A percentile compares a stretch with the other conserved stretches of the same genome.
phyloP scores from a whole-genome alignment of 2,329 filamentous ascomycete genomes.

The Aspergillus sp. region DNA sequence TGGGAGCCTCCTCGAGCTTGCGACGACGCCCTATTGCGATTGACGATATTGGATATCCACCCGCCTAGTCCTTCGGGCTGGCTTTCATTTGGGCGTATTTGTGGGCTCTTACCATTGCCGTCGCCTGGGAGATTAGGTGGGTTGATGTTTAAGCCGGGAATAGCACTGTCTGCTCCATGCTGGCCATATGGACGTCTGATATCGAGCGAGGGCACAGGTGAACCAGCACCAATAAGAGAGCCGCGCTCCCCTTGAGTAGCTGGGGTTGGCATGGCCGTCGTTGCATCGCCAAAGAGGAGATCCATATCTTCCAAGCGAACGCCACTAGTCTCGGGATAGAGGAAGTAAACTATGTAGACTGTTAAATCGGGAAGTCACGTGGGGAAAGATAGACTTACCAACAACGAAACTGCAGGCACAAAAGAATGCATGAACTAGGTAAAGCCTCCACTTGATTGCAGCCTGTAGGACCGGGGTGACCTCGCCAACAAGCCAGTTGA shows the following conservation, averaged over 20 bases:
- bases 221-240: slow-evolving; percentile 77
- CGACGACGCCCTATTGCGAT: slow-evolving; percentile 48
- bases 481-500: slow-evolving; percentile 96
- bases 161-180: slow-evolving; percentile 67
- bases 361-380: slow-evolving; percentile 9
- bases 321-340: slow-evolving; percentile 96
- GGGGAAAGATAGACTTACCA: slow-evolving; percentile 66
- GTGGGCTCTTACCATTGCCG: slow-evolving; percentile 55
- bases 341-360: slow-evolving; percentile 77
- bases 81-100: slow-evolving; percentile 32
- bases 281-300: slow-evolving; percentile 88
- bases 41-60: slow-evolving; percentile 72
- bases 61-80: slow-evolving; percentile 64
- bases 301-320: slow-evolving; percentile 97
- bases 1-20: slow-evolving; percentile 47
- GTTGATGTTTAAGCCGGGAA: slow-evolving; percentile 81
- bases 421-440: slow-evolving; percentile 95
- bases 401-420: slow-evolving; percentile 94
- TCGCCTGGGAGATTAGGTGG: slow-evolving; percentile 66
- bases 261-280: slow-evolving; percentile 79
- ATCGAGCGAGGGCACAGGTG: slow-evolving; percentile 78
- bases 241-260: slow-evolving; percentile 76
- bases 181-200: slow-evolving; percentile 57
- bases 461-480: slow-evolving; percentile 93
- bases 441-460: slow-evolving; percentile 89